phyloP scores from a whole-genome alignment of 2,329 filamentous ascomycete species.

The Dendryphion nanum region DNA sequence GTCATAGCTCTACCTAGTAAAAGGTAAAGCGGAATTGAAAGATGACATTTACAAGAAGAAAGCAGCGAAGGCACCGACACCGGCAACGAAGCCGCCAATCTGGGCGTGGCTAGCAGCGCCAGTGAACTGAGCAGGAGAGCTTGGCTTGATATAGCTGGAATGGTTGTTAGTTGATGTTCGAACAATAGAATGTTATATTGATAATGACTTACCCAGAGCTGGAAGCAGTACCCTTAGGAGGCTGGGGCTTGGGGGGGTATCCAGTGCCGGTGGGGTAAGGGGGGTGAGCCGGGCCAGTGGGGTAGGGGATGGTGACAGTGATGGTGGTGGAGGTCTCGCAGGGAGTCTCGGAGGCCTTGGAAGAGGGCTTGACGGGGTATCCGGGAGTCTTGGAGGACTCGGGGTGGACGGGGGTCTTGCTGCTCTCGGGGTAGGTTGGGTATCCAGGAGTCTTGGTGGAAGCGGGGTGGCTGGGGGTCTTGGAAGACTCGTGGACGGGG shows the following conservation, averaged over 20 bases:
- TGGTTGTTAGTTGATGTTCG: slow-evolving; percentile 9
- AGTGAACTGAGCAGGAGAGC: slow-evolving; percentile 34
- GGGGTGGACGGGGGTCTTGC: slow-evolving; percentile 45
- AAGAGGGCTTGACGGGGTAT: slow-evolving; percentile 25
- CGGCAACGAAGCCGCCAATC: slow-evolving; percentile 39
- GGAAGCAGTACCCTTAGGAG: slow-evolving; percentile 27
- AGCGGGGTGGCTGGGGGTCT: slow-evolving; percentile 24
- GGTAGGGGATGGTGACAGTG: slow-evolving; percentile 15
- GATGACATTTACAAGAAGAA: slow-evolving; percentile 44
- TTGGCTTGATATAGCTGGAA: slow-evolving; percentile 28
- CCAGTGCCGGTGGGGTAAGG: slow-evolving; percentile 18
- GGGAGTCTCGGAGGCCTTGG: slow-evolving; percentile 6
- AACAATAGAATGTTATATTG: neutral
- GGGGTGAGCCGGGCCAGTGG: slow-evolving; percentile 7
- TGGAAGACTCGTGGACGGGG: slow-evolving; percentile 9
- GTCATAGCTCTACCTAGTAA: slow-evolving; percentile 36
- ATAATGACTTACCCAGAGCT: slow-evolving; percentile 32
- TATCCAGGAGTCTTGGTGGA: slow-evolving; percentile 21
- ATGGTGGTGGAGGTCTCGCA: slow-evolving; percentile 43
- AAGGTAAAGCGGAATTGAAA: slow-evolving; percentile 28
- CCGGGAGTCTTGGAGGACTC: slow-evolving; percentile 25
- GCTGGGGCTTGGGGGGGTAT: slow-evolving; percentile 8
- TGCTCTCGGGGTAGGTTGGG: slow-evolving; percentile 16
- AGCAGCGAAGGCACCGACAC: slow-evolving; percentile 43
- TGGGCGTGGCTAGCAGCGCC: slow-evolving; percentile 38